phyloP scores from a whole-genome alignment of 441 rosid genomes.

The Croton setiger region DNA sequence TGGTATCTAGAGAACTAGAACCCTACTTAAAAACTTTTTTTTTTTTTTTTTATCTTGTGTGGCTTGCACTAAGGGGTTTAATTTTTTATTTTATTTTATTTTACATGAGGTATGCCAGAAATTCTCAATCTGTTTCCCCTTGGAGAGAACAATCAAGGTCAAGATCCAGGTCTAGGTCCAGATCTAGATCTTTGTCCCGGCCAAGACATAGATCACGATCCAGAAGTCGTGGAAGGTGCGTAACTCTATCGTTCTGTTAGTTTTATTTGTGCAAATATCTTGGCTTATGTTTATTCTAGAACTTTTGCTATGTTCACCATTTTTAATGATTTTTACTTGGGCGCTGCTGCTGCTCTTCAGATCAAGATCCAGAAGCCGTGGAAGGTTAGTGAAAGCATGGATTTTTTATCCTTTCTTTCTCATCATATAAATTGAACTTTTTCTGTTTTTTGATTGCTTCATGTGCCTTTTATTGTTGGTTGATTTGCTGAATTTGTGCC shows the following conservation, averaged over 20 bases:
- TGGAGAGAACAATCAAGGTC: conserved; percentile 53
- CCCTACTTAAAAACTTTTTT: too few relatives aligned
- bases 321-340: conserved; percentile 21
- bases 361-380: conserved; percentile 84
- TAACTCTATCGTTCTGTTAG: conserved; percentile 3
- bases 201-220: conserved; percentile 66
- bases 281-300: neutral
- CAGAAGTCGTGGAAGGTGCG: conserved; percentile 75
- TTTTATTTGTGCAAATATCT: neutral
- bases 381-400: conserved; percentile 50
- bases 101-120: conserved; percentile 35
- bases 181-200: conserved; percentile 44
- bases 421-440: neutral
- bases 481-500: neutral
- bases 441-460: neutral
- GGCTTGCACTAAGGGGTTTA: neutral
- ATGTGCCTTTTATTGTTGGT: neutral
- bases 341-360: conserved; percentile 32
- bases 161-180: conserved; percentile 23
- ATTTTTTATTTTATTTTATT: too few relatives aligned
- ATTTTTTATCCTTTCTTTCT: conserved; percentile 3
- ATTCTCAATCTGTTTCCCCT: conserved; percentile 69
- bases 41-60: neutral
- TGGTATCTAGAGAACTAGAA: neutral
- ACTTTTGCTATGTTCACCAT: neutral